Conservation (phyloP, 2,329 filamentous ascomycete genomes). For the Madurella fahalii region DNA sequence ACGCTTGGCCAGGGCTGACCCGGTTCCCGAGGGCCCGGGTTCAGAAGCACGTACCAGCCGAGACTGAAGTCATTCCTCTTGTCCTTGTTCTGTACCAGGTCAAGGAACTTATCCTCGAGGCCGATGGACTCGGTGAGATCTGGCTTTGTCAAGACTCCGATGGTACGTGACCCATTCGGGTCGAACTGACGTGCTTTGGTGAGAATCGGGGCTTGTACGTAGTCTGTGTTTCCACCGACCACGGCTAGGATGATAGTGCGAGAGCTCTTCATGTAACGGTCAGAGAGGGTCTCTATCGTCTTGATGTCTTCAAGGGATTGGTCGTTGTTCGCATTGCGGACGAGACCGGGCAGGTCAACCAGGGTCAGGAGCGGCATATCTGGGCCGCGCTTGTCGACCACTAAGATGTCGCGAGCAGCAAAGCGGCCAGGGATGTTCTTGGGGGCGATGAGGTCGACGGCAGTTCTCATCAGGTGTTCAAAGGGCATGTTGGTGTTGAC, state of each 20-base stretch:
- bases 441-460: slow-evolving; percentile 48
- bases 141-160: slow-evolving; percentile 51
- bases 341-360: slow-evolving; percentile 58
- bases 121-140: slow-evolving; percentile 51
- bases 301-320: slow-evolving; percentile 51
- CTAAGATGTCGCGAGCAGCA: slow-evolving; percentile 50
- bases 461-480: slow-evolving; percentile 48
- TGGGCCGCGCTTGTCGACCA: slow-evolving; percentile 56
- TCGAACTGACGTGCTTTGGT: slow-evolving; percentile 49
- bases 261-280: slow-evolving; percentile 53
- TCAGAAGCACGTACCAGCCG: slow-evolving; percentile 50
- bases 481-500: slow-evolving; percentile 44
- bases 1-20: slow-evolving; percentile 43
- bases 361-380: slow-evolving; percentile 57
- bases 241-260: slow-evolving; percentile 54
- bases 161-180: slow-evolving; percentile 45
- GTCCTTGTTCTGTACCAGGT: slow-evolving; percentile 49
- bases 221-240: slow-evolving; percentile 52
- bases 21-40: slow-evolving; percentile 41
- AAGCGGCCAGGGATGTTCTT: slow-evolving; percentile 49
- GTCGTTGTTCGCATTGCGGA: slow-evolving; percentile 49
- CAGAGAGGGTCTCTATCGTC: slow-evolving; percentile 49
- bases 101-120: slow-evolving; percentile 51
- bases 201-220: slow-evolving; percentile 49
- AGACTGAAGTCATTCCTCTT: slow-evolving; percentile 48